Evolutionary conservation across 164 flowering plant species (phyloP), one percentile per base, ranked within the genome.

Genomic region (Dillenia suffruticosa): DNA sequence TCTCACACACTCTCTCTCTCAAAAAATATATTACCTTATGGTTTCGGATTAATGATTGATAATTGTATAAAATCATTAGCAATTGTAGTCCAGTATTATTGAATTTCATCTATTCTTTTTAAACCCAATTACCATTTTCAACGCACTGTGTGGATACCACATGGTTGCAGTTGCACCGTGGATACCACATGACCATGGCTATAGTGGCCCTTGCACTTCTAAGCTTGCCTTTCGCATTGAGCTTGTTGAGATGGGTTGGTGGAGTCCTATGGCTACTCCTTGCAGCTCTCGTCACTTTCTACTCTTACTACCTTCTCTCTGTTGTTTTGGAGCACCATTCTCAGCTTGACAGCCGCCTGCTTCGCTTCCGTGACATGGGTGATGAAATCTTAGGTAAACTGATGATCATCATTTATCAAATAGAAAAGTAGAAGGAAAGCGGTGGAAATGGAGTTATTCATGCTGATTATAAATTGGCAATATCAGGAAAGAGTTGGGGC

Each of bases 101-200:
- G 40, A 26, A 24, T 24, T 24, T 24, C 26, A 24, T 1, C 26
- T 24, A 24, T 24, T 24, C 26, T 24, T 24, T 24, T 24, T 24
- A 24, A 24, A 24, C 26, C 26, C 26, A 24, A 24, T 24, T 24
- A 24, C 26, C 26, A 24, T 24, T 24, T 24, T 24, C 26, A 24
- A 24, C 26, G n/a, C n/a, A n/a, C n/a, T n/a, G n/a, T n/a, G n/a
- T n/a, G n/a, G n/a, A n/a, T 57, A 46, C 16, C 12, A 10, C 50
- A 80, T 84, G 86, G 7, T 79, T 82, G 54, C 77, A 84, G 86
- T 22, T 70, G 70, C 86, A 82, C 63, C 69, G 82, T 54, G 86
- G 86, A n/a, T 82, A 69, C 52, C 86, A 82, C 46, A 55, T 82
- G 74, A 77, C 86, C 11, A 75, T 82, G 14, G 69, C 84, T 0